Base-by-base conservation (phyloP, 2,329 filamentous ascomycete genomes). In the Fusarium azukiicola region DNA sequence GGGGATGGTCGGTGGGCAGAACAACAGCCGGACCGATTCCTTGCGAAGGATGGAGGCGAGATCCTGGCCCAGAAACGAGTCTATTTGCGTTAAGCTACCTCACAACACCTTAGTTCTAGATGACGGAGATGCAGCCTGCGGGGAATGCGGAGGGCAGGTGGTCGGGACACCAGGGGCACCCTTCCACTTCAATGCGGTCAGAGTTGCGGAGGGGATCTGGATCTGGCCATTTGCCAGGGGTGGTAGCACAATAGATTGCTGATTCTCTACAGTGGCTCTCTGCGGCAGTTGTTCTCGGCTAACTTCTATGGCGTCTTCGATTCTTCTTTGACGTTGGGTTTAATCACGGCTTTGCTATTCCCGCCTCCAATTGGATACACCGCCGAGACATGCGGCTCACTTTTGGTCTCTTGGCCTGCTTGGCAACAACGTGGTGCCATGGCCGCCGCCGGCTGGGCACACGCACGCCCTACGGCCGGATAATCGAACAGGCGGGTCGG, bases 1-100 rank as follows among this genome's bases (percentile, higher is more conserved):
- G 77, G 76, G 44, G 70, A 52, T 40, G n/a, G n/a, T 75, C 75
- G 77, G 80, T 47, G 52, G 63, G 58, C 63, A 79, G 78, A 82
- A 76, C 49, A 78, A 73, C 71, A 78, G 74, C 80, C 81, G 81
- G 81, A 56, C 80, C 79, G 78, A 82, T 67, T 74, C 69, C 63
- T 58, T 27, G 42, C 56, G n/a, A 64, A 38, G 49, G 58, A 63
- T 46, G 49, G 44, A 38, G 38, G 47, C 52, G 56, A 64, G 66
- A 73, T 68, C 69, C 73, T 52, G 61, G 50, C 2, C 21, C 49
- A 44, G 42, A 46, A n/a, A 19, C 17, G 54, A 64, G 69, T 70
- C 40, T 78, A 70, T 69, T 56, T 70, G 52, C 52, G 42, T 73
- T 69, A 80, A 78, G 52, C 74, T 74, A 23, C 19, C 50, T 61